Evolutionary conservation across 352 stramenopile species (phyloP), one percentile per base, ranked within the genome.

Genomic region (Globisporangium radiosum): DNA sequence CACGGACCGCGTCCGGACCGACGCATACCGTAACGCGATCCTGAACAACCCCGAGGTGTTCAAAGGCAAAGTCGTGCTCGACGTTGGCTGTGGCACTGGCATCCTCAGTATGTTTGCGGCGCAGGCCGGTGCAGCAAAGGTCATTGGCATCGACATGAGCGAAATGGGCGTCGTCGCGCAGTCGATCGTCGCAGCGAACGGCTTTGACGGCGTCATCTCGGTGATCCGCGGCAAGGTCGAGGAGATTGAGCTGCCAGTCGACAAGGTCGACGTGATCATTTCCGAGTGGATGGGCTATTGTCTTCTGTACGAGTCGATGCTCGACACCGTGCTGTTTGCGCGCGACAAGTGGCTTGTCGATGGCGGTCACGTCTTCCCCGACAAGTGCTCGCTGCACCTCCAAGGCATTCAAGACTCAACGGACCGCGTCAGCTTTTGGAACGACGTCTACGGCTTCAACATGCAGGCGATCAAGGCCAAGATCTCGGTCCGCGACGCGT

Each of bases 281-380:
- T 98, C 88, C 17, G 96, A 99, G 80, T 99, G 96, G 96, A 99
- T 99, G 95, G 96, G 96, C 44, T 99, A 99, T 75, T 98, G 94
- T 64, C 73, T 98, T 36, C 68, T 99, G 10, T 99, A 98, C 72
- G 96, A 99, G 80, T 98, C 87, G 43, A 99, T 99, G 96, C 83
- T 99, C 19, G 94, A 98, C 67, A 98, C 94, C 11, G 95, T 99
- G 19, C 72, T 99, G 15, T 97, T 87, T 68, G 96, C 96, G 38
- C 78, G 96, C 25, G 96, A 99, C 72, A 98, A 98, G 73, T 99
- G 92, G 92, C 84, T 99, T 54, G 76, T 86, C 38, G 70, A 85
- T 5, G 92, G 88, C 52, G 95, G 95, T n/a, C 71, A 98, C 43
- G 78, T 99, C 53, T 98, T 99, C 63, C 97, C 97, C 2, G 96